Base-by-base conservation (phyloP, 2,329 filamentous ascomycete genomes). In the Ilyonectria sp. region DNA sequence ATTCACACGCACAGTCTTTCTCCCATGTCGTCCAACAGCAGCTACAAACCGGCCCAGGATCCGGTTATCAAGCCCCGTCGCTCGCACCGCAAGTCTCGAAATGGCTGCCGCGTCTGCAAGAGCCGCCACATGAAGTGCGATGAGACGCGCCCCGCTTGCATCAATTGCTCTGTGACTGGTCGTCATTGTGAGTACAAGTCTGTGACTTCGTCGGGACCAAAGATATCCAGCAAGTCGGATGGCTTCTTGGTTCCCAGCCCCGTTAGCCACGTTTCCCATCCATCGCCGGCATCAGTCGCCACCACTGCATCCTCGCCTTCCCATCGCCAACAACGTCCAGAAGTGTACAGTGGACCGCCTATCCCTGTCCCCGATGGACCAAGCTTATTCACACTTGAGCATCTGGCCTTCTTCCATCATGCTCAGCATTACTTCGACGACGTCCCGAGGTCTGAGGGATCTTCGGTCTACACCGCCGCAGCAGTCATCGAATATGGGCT, bases 121-220 rank as follows among this genome's bases (percentile, higher is more conserved):
- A 47, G 60, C 19, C 60, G 69, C 11, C 69, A 69, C 19, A 68
- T 69, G 11, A 69, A 67, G 17, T 70, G 67, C 49, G 69, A 70
- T 3, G 67, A 71, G 47, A 44, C 43, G 3, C 60, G 59, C 6
- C 69, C 69, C 0, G 17, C 47, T 17, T 71, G 69, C 15, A 37
- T 55, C 10, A 60, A 68, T 26, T 71, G 68, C 17, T 31, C 52
- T 2, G 67, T 70, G 9, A 47, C 69, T 2, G 52, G 52, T 9
- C 60, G 60, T 5, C 60, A 56, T 2, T 62, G 60, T 29, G 35
- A 8, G 2, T 62, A 62, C 43, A n/a, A 8, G 6, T 6, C 17
- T 2, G 15, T n/a, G 11, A 7, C 56, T 26, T 8, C 56, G 15
- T 33, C 7, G 55, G 61, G 15, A 29, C 52, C 15, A 13, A 19